Evolutionary conservation across 192 early-diverging fungal genomes (phyloP).

Genomic region (Backusella tarrabulga): DNA sequence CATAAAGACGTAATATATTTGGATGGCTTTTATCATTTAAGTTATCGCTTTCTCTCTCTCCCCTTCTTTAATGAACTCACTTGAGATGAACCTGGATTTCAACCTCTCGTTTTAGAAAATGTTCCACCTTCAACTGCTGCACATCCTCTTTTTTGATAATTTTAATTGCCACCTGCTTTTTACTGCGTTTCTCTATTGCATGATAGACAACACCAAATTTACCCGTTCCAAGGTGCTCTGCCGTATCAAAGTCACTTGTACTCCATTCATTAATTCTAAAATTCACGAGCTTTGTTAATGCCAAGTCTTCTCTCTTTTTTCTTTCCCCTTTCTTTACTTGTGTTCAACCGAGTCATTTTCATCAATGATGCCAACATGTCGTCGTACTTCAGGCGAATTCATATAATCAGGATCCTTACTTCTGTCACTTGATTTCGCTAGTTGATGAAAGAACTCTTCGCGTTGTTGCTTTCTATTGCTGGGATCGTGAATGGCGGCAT

Average conservation of each 20-base stretch:
- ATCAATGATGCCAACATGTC: slow-evolving; percentile 17
- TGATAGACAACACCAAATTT: slow-evolving; percentile 94
- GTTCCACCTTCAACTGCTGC: slow-evolving; percentile 67
- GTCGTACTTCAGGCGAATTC: slow-evolving; percentile 30
- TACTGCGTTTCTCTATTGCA: slow-evolving; percentile 78
- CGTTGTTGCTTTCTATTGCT: slow-evolving; percentile 11
- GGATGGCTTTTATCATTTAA: slow-evolving; percentile 60
- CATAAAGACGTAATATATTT: slow-evolving; percentile 89
- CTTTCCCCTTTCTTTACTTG: neutral
- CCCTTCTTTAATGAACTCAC: slow-evolving; percentile 33
- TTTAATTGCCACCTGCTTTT: slow-evolving; percentile 89
- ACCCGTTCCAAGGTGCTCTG: slow-evolving; percentile 81
- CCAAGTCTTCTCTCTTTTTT: too few species aligned
- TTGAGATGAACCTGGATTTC: slow-evolving; percentile 93
- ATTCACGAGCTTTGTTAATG: neutral
- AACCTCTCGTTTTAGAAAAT: slow-evolving; percentile 87
- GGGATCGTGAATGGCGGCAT: neutral
- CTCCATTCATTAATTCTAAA: slow-evolving; percentile 42
- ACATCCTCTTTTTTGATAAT: slow-evolving; percentile 85
- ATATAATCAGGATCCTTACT: slow-evolving; percentile 11
- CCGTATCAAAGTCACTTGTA: slow-evolving; percentile 86
- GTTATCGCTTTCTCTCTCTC: too few species aligned
- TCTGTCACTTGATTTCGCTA: neutral
- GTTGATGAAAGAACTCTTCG: slow-evolving; percentile 13
- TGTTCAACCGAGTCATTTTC: neutral